These are phyloP conservation scores for Geotrichum bryndzae DNA, from an alignment of 1,139 yeast species.

Conservation along the genomic window DNA sequence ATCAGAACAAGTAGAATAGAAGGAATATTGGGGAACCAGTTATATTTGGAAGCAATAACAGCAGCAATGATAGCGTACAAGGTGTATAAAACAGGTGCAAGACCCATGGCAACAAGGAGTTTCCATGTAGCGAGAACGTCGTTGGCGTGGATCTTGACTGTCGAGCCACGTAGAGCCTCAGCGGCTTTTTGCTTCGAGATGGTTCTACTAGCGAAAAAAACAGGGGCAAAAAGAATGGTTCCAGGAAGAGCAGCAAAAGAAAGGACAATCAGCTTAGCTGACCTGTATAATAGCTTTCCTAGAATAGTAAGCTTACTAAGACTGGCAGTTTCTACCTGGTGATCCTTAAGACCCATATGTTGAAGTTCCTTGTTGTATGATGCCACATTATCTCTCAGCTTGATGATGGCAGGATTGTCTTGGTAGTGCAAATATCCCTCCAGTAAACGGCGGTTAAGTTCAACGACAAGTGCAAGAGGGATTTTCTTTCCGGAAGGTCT, in stretches of 20 bases:
- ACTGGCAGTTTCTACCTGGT: slow-evolving; percentile 69
- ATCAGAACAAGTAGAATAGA: slow-evolving; percentile 40
- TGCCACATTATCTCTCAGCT: slow-evolving; percentile 55
- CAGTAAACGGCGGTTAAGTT: slow-evolving; percentile 80
- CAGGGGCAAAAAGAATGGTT: slow-evolving; percentile 74
- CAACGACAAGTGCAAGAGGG: slow-evolving; percentile 79
- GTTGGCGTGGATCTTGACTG: slow-evolving; percentile 83
- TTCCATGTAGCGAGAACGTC: slow-evolving; percentile 98
- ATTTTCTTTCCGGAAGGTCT: slow-evolving; percentile 66
- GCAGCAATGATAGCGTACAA: slow-evolving; percentile 71
- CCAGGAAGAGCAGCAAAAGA: slow-evolving; percentile 76
- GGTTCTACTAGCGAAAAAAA: slow-evolving; percentile 67
- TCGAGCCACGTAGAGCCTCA: slow-evolving; percentile 78
- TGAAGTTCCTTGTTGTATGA: slow-evolving; percentile 62
- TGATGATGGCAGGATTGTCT: slow-evolving; percentile 62
- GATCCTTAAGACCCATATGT: slow-evolving; percentile 77
- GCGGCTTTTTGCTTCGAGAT: slow-evolving; percentile 68
- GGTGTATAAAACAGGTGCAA: slow-evolving; percentile 80
- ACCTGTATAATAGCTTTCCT: slow-evolving; percentile 48
- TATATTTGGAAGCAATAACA: slow-evolving; percentile 30
- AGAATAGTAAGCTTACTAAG: slow-evolving; percentile 44
- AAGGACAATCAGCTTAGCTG: slow-evolving; percentile 49
- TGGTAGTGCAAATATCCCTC: slow-evolving; percentile 70
- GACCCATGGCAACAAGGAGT: slow-evolving; percentile 77
- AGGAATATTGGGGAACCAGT: slow-evolving; percentile 18